A percentile compares a stretch with the other conserved stretches of the same genome.
These are phyloP conservation scores for Yamadazyma ubonensis DNA, from an alignment of 805 yeast species.

Conservation along the genomic window DNA sequence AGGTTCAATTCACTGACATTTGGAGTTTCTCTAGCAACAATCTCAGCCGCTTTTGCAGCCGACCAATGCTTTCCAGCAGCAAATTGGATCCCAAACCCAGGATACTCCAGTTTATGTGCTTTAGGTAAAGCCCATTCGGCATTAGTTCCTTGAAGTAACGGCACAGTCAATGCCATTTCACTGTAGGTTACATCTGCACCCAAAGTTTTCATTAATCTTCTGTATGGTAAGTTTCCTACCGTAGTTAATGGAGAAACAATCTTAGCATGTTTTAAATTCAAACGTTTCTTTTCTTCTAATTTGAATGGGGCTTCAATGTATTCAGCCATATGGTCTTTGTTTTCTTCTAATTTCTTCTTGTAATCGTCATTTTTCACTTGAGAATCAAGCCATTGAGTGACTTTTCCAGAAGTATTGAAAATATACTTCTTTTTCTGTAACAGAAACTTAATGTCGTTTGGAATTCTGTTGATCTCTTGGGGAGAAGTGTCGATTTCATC, in stretches of 20 bases:
- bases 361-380: conserved; percentile 45
- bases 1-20: conserved; percentile 80
- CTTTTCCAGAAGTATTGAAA: conserved; percentile 55
- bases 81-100: conserved; percentile 91
- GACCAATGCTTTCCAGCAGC: conserved; percentile 93
- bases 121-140: conserved; percentile 98
- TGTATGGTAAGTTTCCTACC: conserved; percentile 93
- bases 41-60: conserved; percentile 90
- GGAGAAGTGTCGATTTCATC: conserved; percentile 35
- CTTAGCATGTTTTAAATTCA: conserved; percentile 70
- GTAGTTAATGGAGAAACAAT: conserved; percentile 95
- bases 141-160: conserved; percentile 84
- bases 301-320: conserved; percentile 77
- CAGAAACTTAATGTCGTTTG: conserved; percentile 41
- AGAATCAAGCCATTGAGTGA: conserved; percentile 64
- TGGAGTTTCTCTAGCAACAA: conserved; percentile 55
- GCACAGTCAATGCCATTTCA: conserved; percentile 91
- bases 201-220: conserved; percentile 83
- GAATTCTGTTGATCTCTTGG: conserved; percentile 66
- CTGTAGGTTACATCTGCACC: conserved; percentile 94
- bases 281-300: conserved; percentile 75
- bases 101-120: conserved; percentile 77
- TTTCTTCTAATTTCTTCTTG: conserved; percentile 31
- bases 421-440: conserved; percentile 63
- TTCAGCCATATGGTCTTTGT: conserved; percentile 40